phyloP scores from a whole-genome alignment of 169 alveolate species.

The Plasmodium fragile region DNA sequence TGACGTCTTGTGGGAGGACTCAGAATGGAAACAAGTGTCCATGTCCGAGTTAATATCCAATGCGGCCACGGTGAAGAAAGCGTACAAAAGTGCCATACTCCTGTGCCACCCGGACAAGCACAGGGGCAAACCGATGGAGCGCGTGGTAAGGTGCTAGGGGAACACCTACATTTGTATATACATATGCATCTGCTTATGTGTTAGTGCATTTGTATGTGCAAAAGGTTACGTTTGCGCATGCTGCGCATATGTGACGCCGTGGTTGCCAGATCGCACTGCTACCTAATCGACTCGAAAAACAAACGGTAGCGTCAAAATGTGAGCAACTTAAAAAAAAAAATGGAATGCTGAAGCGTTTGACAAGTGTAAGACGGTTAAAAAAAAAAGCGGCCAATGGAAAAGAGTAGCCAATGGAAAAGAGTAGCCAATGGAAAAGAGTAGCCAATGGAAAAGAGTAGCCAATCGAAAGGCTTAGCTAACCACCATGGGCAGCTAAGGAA shows the following conservation, averaged over 20 bases:
- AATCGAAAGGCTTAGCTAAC: not conserved
- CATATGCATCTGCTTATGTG: conserved; percentile 24
- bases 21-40: conserved; percentile 89
- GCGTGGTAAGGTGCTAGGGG: conserved; percentile 75
- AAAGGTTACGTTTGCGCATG: not conserved
- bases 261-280: not conserved
- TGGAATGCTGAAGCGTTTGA: not conserved
- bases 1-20: conserved; percentile 88
- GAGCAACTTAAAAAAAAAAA: conserved; percentile 22
- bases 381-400: not conserved
- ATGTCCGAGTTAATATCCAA: conserved; percentile 85
- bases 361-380: not conserved
- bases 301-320: conserved; percentile 12
- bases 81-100: conserved; percentile 86
- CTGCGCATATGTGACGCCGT: not conserved
- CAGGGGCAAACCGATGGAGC: conserved; percentile 68
- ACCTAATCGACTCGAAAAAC: not conserved
- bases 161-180: conserved; percentile 46
- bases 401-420: no score
- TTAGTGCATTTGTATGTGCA: not conserved
- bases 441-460: not conserved
- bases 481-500: not conserved
- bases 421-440: no score
- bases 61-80: conserved; percentile 82
- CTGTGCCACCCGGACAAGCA: conserved; percentile 87